Evolutionary conservation across 2,329 filamentous ascomycete genomes (phyloP), one percentile per base, ranked within the genome.

Genomic region (Seiridium cupressi): DNA sequence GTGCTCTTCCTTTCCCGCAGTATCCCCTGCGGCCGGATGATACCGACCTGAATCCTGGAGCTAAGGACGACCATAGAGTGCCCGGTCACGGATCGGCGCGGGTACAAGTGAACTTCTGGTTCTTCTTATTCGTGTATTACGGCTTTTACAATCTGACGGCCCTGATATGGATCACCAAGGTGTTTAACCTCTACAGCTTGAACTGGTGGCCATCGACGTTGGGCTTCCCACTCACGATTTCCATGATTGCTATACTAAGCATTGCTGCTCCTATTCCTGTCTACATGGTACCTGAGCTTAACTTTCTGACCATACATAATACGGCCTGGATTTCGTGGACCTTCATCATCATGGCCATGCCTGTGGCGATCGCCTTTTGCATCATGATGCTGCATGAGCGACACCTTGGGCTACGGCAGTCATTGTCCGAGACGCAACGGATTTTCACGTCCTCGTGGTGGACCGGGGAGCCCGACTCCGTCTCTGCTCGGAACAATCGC

Each of bases 311-410:
- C 8, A 70, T 76, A 6, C 84, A 89, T 73, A 90, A 90, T 71
- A 89, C 87, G 1, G 80, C 83, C 2, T 90, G 87, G 87, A 87
- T 89, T 62, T 82, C 84, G 7, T 89, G 87, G 84, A 89, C 87
- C 0, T 90, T 90, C 71, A 78, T 87, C 68, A 86, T 86, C 67
- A 90, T 90, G 87, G 85, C 86, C 47, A 79, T 89, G 76, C 87
- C 87, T 2, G 84, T 89, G n/a, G 78, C 83, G 51, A 85, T 88
- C 60, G 87, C 87, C 18, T 87, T 88, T 68, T 73, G 81, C 60
- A 87, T 89, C 64, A 78, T 90, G 26, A 81, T 87, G 69, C 83
- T 81, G 40, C 84, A 88, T 61, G 84, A 88, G 73, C 82, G 87
- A 7, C 86, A 89, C 64, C 79, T 89, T 2, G 77, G 83, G 32